A percentile compares a stretch with the other conserved stretches of the same genome.
These are phyloP conservation scores for Lojkania enalia DNA, from an alignment of 2,329 filamentous ascomycete species.

Conservation along the genomic window DNA sequence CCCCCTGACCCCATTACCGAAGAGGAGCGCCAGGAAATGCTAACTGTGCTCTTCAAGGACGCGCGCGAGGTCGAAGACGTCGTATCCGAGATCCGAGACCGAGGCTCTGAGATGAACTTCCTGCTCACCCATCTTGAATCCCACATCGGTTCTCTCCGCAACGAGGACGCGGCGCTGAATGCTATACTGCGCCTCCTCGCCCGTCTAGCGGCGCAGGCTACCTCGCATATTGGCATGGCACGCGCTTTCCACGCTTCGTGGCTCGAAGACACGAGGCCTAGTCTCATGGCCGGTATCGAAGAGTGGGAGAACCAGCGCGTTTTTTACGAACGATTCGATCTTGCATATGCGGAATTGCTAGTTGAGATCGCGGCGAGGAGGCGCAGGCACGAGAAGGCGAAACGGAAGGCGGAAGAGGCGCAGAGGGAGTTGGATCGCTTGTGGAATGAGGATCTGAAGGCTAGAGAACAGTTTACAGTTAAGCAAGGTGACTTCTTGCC, in stretches of 20 bases:
- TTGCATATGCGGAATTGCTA: conserved; percentile 81
- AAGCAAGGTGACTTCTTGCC: conserved; percentile 87
- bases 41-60: conserved; percentile 76
- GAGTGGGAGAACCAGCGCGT: conserved; percentile 76
- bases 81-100: conserved; percentile 70
- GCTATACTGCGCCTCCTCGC: conserved; percentile 69
- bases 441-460: conserved; percentile 69
- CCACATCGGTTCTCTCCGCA: conserved; percentile 62
- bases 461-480: conserved; percentile 76
- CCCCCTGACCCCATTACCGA: conserved; percentile 72
- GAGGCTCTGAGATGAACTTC: conserved; percentile 74
- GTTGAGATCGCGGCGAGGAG: conserved; percentile 80
- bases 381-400: conserved; percentile 72
- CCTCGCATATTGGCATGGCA: conserved; percentile 66
- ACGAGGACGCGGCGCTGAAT: conserved; percentile 61
- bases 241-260: conserved; percentile 67
- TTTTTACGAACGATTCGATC: conserved; percentile 87
- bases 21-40: conserved; percentile 79
- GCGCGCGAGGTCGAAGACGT: conserved; percentile 65
- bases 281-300: conserved; percentile 66
- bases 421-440: conserved; percentile 75
- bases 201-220: conserved; percentile 67
- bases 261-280: conserved; percentile 69
- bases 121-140: conserved; percentile 66
- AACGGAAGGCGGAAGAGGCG: conserved; percentile 75